phyloP scores from a whole-genome alignment of 495 filamentous ascomycete genomes.

The Aspergillus asperescens region DNA sequence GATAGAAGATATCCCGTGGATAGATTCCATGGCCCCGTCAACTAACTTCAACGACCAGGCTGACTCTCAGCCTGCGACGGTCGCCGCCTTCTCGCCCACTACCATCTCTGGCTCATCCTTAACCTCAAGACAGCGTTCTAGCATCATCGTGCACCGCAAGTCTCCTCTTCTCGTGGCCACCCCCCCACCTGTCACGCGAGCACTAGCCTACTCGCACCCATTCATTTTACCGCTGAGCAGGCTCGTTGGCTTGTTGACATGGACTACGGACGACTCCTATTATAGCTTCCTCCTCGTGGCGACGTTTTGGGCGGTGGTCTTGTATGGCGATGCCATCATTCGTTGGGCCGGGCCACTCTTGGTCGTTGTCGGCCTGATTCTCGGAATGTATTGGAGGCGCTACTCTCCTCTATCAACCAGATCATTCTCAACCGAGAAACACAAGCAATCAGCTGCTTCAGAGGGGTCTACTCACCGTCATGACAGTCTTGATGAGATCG shows the following conservation, averaged over 20 bases:
- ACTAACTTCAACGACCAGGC: constrained; percentile 36
- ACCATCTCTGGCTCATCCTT: constrained; percentile 64
- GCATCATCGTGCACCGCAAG: constrained; percentile 93
- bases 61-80: constrained; percentile 59
- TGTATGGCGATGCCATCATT: constrained; percentile 81
- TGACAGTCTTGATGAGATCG: constrained; percentile 91
- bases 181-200: constrained; percentile 86
- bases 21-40: constrained; percentile 53
- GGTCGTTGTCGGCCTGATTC: constrained; percentile 69
- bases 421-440: constrained; percentile 61
- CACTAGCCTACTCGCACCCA: constrained; percentile 88
- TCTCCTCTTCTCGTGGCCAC: constrained; percentile 89
- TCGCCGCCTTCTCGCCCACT: constrained; percentile 80
- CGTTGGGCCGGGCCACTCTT: constrained; percentile 77
- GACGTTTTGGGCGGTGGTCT: constrained; percentile 73
- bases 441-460: constrained; percentile 46
- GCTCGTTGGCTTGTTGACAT: constrained; percentile 76
- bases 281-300: constrained; percentile 89
- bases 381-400: constrained; percentile 86
- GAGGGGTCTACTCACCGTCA: constrained; percentile 65
- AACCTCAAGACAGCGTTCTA: constrained; percentile 72
- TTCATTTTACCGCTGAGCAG: constrained; percentile 85
- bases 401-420: constrained; percentile 88
- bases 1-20: constrained; percentile 59
- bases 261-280: constrained; percentile 91